Evolutionary conservation across 2,329 filamentous ascomycete genomes (phyloP), one percentile per base, ranked within the genome.

Genomic region (Hypoxylon sp.): DNA sequence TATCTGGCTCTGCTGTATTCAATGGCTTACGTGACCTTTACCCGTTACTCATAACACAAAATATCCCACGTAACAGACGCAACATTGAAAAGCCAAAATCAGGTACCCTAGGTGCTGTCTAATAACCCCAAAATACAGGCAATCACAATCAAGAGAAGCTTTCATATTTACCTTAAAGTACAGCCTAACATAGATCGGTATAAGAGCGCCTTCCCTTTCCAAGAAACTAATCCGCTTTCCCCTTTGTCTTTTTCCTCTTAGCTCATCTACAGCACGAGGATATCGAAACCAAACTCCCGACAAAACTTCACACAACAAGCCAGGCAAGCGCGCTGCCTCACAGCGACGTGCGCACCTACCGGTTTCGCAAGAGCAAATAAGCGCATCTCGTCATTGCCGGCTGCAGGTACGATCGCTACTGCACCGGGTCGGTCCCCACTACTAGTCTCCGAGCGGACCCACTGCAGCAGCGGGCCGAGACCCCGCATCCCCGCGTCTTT

Each of bases 221-320:
- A 4, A 47, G 14, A 22, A 19, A 31, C 47, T 11, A n/a, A 13
- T 3, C 17, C 50, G 31, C 19, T 37, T 19, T n/a, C n/a, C 11
- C 19, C 33, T 17, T 37, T 39, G 10, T 8, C 26, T 10, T 5
- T 19, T 26, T 31, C 17, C 11, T 10, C n/a, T 11, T n/a, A 11
- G 9, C 47, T n/a, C 8, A 9, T 17, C 24, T 42, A 70, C 14
- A 67, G 5, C 33, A 67, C 63, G 4, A 70, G 47, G 17, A 67
- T 48, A 3, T 22, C n/a, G 19, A 61, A 54, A 13, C 59, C 63
- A 26, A 57, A 37, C 11, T 51, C n/a, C 39, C 13, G 53, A n/a
- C 67, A 70, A 33, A 64, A 70, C 35, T 42, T 33, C 1, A 67
- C 46, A 24, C 55, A 67, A 31, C 67, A 70, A 5, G 19, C 48